Conservation (phyloP, 306 rosid genomes). For the Gleditsia sinensis region DNA sequence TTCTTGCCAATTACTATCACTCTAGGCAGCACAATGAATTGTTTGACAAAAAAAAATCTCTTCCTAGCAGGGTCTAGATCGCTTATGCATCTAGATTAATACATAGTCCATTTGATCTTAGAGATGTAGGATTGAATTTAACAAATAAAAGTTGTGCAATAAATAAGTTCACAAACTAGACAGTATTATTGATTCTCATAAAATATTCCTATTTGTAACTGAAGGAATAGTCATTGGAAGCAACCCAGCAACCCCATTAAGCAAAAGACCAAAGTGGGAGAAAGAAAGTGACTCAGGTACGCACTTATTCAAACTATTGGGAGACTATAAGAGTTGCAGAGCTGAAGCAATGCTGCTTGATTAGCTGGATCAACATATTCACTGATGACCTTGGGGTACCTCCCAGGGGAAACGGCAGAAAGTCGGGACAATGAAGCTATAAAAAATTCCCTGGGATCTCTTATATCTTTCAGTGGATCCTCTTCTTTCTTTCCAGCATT, state of each 20-base stretch:
- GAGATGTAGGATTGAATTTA: background rate
- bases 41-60: no score
- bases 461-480: conserved; percentile 79
- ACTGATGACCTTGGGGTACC: conserved; percentile 67
- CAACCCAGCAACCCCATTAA: background rate
- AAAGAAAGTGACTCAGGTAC: conserved; percentile 4
- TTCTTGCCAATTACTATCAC: background rate
- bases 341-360: conserved; percentile 79
- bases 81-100: conserved; percentile 6
- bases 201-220: background rate
- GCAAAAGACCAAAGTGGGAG: background rate
- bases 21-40: no score
- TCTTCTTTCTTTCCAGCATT: conserved; percentile 92
- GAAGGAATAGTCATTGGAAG: background rate
- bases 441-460: conserved; percentile 68
- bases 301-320: conserved; percentile 64
- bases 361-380: conserved; percentile 67
- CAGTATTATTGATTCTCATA: background rate
- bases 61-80: background rate
- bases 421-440: conserved; percentile 62
- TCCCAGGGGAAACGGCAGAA: conserved; percentile 67
- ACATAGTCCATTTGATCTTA: background rate
- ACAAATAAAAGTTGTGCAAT: background rate
- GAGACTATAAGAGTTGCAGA: conserved; percentile 64
- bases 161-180: background rate